Evolutionary conservation across 352 stramenopile species (phyloP), one percentile per base, ranked within the genome.

Genomic region (Achlya hypogyna): DNA sequence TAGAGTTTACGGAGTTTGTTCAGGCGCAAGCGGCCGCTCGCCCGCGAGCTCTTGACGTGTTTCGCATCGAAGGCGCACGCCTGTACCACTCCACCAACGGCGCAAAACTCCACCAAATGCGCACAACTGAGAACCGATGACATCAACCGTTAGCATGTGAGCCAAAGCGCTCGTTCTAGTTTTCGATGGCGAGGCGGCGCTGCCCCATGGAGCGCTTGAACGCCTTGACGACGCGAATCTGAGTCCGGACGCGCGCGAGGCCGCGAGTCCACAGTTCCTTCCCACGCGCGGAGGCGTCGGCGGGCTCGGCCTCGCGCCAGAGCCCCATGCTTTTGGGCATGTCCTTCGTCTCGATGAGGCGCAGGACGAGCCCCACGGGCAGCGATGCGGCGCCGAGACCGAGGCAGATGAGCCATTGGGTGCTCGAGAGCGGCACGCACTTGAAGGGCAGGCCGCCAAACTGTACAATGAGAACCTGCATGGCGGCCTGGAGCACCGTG

Each of bases 391-490:
- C 77, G 23, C 80, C 80, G 60, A 87, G 74, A 23, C 47, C 75
- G 25, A 88, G 78, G 54, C 78, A 88, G n/a, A 80, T 72, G 40
- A 81, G 53, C 80, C 80, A 88, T 60, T 88, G 74, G 23, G 59
- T 51, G 5, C 70, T 34, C 35, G 63, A 18, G 0, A 88, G 69
- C 34, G 78, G 75, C 29, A 74, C 71, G 75, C 76, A 85, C 51
- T 83, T 80, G 70, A 88, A 87, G 64, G 69, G 80, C 49, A 78
- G 52, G 49, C 91, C 93, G 42, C 91, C 96, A 65, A 88, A 96
- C 75, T 98, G 77, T n/a, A 99, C 90, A 67, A 99, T 97, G 22
- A 98, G 71, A 22, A 96, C 75, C 76, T 99, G 96, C 54, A 97
- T 74, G 6, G 87, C 62, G 9, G 96, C 74, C 49, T 96, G 98